Percentiles rank a stretch among this genome's conserved stretches.
Evolutionary conservation across 352 stramenopile species (phyloP).

Genomic region (Globisporangium abappressorium): DNA sequence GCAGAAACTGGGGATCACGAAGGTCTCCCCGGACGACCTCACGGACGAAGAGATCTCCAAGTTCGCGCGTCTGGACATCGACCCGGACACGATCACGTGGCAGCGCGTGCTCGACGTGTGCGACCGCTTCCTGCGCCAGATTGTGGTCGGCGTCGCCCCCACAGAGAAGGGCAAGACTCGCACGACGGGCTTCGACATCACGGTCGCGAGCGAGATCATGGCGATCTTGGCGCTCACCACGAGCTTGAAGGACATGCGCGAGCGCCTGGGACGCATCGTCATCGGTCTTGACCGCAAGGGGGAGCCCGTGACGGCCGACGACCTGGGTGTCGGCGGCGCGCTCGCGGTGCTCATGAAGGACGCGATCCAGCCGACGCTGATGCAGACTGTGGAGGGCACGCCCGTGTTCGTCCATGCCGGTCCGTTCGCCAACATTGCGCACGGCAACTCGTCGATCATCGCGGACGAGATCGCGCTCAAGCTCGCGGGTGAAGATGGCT

Average conservation of each 20-base stretch:
- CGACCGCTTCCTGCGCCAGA: slow-evolving; percentile 93
- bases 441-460: slow-evolving; percentile 97
- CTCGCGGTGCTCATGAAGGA: slow-evolving; percentile 98
- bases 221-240: slow-evolving; percentile 96
- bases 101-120: slow-evolving; percentile 97
- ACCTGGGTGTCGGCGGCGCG: slow-evolving; percentile 95
- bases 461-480: slow-evolving; percentile 94
- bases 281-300: slow-evolving; percentile 85
- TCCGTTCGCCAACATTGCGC: slow-evolving; percentile 98
- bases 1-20: slow-evolving; percentile 94
- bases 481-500: slow-evolving; percentile 95
- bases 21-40: slow-evolving; percentile 90
- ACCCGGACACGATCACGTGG: slow-evolving; percentile 91
- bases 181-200: slow-evolving; percentile 78
- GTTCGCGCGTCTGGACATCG: slow-evolving; percentile 96
- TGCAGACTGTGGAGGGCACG: slow-evolving; percentile 97
- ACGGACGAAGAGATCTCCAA: slow-evolving; percentile 90
- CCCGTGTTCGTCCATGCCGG: slow-evolving; percentile 97
- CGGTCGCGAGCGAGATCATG: slow-evolving; percentile 99
- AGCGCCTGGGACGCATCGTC: slow-evolving; percentile 94
- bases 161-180: slow-evolving; percentile 90
- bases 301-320: slow-evolving; percentile 94
- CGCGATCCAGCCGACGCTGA: slow-evolving; percentile 95
- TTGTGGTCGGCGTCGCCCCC: slow-evolving; percentile 88
- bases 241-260: slow-evolving; percentile 92